Evolutionary conservation across 805 yeast species (phyloP).

Genomic region (Saccharomycopsis fermentans): DNA sequence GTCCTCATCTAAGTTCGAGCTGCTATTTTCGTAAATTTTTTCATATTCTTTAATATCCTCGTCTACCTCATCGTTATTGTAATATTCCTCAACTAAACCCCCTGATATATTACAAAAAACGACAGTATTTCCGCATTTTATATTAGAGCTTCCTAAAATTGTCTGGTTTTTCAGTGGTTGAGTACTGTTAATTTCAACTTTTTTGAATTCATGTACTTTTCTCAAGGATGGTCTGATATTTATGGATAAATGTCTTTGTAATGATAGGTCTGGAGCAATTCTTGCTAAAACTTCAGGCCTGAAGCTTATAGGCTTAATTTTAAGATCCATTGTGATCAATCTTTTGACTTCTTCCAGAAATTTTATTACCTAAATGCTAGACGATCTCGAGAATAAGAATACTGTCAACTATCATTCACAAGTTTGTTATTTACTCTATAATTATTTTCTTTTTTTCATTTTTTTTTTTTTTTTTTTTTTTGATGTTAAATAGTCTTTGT

Average conservation of each 20-base stretch:
- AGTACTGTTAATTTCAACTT: constrained; percentile 30
- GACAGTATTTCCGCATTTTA: constrained; percentile 62
- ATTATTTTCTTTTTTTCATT: too few relatives aligned
- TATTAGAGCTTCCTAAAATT: constrained; percentile 55
- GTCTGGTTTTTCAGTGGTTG: constrained; percentile 9
- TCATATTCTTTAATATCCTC: constrained; percentile 33
- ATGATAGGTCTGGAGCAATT: constrained; percentile 74
- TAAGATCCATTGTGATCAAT: neutral
- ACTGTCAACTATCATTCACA: too few relatives aligned
- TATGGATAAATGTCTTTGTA: constrained; percentile 65
- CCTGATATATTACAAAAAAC: constrained; percentile 64
- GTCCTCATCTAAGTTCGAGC: constrained; percentile 21
- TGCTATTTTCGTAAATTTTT: constrained; percentile 25
- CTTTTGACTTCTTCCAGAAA: neutral
- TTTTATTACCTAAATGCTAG: too few relatives aligned
- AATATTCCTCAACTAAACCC: constrained; percentile 48
- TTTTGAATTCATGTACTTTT: constrained; percentile 60
- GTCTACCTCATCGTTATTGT: constrained; percentile 32
- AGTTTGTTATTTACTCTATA: too few relatives aligned
- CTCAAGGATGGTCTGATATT: constrained; percentile 74
- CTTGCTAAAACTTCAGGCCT: constrained; percentile 77
- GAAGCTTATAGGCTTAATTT: constrained; percentile 43
- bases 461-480: too few relatives aligned
- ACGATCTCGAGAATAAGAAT: too few relatives aligned
- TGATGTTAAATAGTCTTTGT: too few relatives aligned